Percentiles rank a stretch among this genome's conserved stretches.
Evolutionary conservation across 139 green algal genomes (phyloP).

Genomic region (Zygnema cylindricum): DNA sequence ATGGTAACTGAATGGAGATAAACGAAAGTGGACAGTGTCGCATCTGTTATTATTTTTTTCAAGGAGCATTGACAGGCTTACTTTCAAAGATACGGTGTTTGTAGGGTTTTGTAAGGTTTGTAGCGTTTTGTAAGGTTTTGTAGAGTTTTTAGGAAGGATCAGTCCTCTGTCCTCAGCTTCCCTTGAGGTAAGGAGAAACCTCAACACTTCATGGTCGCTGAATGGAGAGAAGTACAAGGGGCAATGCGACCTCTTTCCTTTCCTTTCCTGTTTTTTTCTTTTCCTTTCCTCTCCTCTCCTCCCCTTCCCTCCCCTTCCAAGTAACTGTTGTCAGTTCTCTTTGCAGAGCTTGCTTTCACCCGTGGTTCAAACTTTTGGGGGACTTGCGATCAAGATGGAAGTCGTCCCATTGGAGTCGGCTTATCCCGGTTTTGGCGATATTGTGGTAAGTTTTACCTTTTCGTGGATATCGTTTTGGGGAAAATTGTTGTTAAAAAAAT

Average conservation of each 20-base stretch:
- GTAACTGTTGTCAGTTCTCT: not conserved
- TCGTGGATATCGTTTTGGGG: not conserved
- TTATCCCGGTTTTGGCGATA: constrained; percentile 62
- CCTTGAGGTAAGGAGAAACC: no score
- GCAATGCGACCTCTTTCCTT: not conserved
- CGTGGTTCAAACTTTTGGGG: constrained; percentile 45
- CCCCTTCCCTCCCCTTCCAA: not conserved
- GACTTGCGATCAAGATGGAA: constrained; percentile 42
- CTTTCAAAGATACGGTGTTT: no score
- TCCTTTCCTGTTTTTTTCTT: not conserved
- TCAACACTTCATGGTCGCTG: no score
- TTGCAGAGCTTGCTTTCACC: constrained; percentile 48
- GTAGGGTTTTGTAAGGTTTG: no score
- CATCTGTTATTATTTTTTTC: no score
- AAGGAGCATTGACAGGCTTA: no score
- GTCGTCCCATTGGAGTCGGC: constrained; percentile 62
- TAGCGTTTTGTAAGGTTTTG: no score
- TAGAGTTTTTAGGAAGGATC: no score
- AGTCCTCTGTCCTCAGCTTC: no score
- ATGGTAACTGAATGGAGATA: not conserved
- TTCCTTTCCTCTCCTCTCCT: not conserved
- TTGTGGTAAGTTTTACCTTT: constrained; percentile 38
- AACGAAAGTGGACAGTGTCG: not conserved
- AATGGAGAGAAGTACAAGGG: constrained; percentile 16
- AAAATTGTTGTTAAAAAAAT: no score